Evolutionary conservation across 2,329 filamentous ascomycete genomes (phyloP), one percentile per base, ranked within the genome.

Genomic region (Ceratocystis diversiconidia): DNA sequence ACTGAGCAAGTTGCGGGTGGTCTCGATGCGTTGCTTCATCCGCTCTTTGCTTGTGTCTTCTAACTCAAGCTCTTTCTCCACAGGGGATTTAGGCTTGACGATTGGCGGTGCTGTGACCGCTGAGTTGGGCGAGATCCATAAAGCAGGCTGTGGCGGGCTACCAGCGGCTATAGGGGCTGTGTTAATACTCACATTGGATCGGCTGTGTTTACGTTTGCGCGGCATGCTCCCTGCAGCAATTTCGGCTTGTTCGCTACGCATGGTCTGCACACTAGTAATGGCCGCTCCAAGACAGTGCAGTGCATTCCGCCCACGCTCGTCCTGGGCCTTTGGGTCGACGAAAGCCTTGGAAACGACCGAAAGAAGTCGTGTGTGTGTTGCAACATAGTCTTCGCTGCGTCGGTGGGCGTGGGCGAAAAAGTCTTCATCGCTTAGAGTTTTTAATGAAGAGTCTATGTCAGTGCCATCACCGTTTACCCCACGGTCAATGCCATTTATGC

Each of bases 271-370:
- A 68, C 77, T 76, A 1, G 83, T 72, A n/a, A 77, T 77, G 5
- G 79, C 80, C 67, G 79, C 77, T 1, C 82, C 82, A n/a, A 85
- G 77, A 68, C 80, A 83, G 69, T 85, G 82, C 17, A 85, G 74
- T 7, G 78, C 81, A 67, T 85, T 85, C 25, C 80, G 78, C 4
- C 82, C 82, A 4, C 77, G 71, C 1, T 72, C 48, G 68, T 81
- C 78, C 52, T 76, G 72, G 0, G 69, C 43, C 0, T 10, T 25
- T 0, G 72, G 72, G 2, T 72, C 62, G 0, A 46, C 4, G 0
- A 60, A 57, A 0, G 72, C 72, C 4, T 43, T 28, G 0, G 62
- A 63, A 3, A 73, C 68, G 5, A 69, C 69, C 10, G 68, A 55
- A 3, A 76, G 61, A 5, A 65, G 44, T 6, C 55, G 36, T 15